Evolutionary conservation across 1,284 basidiomycete species (phyloP), one percentile per base, ranked within the genome.

Genomic region (Melanopsichium pennsylvanicum): DNA sequence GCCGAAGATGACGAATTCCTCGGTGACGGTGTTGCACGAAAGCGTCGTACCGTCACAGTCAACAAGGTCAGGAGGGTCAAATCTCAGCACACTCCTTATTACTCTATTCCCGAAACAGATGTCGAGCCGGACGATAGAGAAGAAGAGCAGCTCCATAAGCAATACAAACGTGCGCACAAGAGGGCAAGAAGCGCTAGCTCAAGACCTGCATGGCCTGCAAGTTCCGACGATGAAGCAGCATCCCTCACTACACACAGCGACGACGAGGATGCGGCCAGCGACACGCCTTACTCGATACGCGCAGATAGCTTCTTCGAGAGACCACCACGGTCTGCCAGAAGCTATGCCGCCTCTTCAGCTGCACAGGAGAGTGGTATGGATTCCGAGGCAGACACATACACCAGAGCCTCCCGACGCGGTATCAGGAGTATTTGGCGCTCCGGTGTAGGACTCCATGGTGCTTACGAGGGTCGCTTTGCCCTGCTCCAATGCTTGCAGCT

Each of bases 401-500:
- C 60, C 9, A 51, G 61, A 31, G 45, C 49, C 4, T 58, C 61
- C 9, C n/a, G 56, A 4, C 62, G 48, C 13, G 50, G 59, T 25
- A 48, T 54, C 4, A 36, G 55, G 13, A 55, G 54, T 21, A 59
- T 63, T 12, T 69, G 55, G 55, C 49, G 55, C 2, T 45, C 54
- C 9, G 66, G 66, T 38, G 59, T 62, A 16, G 66, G 66, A 10
- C 34, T 62, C 9, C 55, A 69, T 19, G 66, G 59, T 22, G 49
- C 55, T 4, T 59, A 55, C 36, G 59, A 69, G 16, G 61, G 57
- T 8, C 40, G 61, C 4, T 78, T 72, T 33, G 57, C 55, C 16
- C 16, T 50, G 34, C 74, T 61, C 21, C 72, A 78, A 23, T 69
- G 66, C 23, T 44, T 74, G 26, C 75, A 78, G 46, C 63, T 75